Conservation (phyloP, 352 stramenopile species). For the Pythium insidiosum region DNA sequence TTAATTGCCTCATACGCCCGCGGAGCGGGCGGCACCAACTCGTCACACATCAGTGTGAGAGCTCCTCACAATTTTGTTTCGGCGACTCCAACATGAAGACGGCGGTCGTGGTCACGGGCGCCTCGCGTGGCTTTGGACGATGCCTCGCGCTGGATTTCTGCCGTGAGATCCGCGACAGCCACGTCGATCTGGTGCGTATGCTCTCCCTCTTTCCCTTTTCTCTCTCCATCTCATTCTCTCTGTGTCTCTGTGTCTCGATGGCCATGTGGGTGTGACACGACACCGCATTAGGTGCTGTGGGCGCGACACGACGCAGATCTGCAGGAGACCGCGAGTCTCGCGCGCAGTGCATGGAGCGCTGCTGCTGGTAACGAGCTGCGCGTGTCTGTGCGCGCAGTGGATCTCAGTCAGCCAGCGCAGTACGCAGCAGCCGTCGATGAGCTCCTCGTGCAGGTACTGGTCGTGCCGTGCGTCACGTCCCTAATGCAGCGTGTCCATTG, state of each 20-base stretch:
- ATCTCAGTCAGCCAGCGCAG: conserved; percentile 30
- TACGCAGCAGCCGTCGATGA: conserved; percentile 46
- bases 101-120: conserved; percentile 70
- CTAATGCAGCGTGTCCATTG: too few relatives aligned
- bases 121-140: conserved; percentile 78
- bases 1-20: too few relatives aligned
- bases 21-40: too few relatives aligned
- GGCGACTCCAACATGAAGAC: conserved; percentile 21
- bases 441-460: conserved; percentile 19
- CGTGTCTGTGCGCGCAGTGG: conserved; percentile 29
- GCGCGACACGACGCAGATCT: conserved; percentile 43
- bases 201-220: too few relatives aligned
- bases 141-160: conserved; percentile 66
- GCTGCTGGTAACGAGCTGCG: conserved; percentile 15
- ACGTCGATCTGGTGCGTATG: conserved; percentile 42
- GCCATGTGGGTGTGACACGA: too few relatives aligned
- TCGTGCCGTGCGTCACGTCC: too few relatives aligned
- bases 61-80: too few relatives aligned
- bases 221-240: too few relatives aligned
- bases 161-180: conserved; percentile 16
- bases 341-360: conserved; percentile 19
- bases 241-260: too few relatives aligned
- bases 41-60: too few relatives aligned
- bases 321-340: conserved; percentile 39
- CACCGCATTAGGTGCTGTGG: too few relatives aligned